A percentile compares a stretch with the other conserved stretches of the same genome.
These are phyloP conservation scores for Gynostemma pentaphyllum DNA, from an alignment of 306 rosid species.

Conservation along the genomic window DNA sequence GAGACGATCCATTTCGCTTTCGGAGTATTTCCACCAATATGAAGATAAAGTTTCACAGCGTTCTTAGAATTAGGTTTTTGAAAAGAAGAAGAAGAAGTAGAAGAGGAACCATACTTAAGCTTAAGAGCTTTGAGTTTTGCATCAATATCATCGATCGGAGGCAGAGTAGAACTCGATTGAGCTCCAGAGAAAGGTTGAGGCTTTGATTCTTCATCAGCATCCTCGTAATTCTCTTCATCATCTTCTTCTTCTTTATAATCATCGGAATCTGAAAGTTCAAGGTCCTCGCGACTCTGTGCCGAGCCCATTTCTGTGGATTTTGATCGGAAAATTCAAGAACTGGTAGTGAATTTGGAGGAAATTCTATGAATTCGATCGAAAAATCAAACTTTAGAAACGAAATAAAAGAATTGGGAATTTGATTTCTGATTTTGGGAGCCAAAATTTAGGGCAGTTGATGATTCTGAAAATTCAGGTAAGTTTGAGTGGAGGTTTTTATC, in stretches of 20 bases:
- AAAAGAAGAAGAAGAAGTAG: conserved; percentile 17
- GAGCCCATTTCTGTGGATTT: conserved; percentile 40
- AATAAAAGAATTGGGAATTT: neutral
- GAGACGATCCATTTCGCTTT: conserved; percentile 79
- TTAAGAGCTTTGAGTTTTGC: conserved; percentile 60
- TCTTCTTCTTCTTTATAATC: conserved; percentile 35
- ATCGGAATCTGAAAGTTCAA: conserved; percentile 42
- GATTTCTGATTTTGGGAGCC: neutral
- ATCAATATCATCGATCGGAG: conserved; percentile 47
- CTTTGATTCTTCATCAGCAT: conserved; percentile 9
- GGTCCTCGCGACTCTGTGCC: conserved; percentile 75
- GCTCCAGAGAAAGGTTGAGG: conserved; percentile 11
- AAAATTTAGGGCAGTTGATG: neutral
- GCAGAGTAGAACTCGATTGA: conserved; percentile 3
- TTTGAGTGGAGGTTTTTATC: neutral
- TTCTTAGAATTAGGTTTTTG: conserved; percentile 28
- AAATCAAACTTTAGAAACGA: neutral
- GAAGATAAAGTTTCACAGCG: conserved; percentile 79
- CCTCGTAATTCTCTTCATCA: conserved; percentile 19
- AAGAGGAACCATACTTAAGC: conserved; percentile 43
- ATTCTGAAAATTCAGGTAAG: neutral
- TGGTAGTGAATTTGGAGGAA: neutral
- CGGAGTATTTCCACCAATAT: conserved; percentile 77
- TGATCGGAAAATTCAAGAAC: neutral
- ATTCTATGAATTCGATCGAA: neutral